Base-by-base conservation (phyloP, 371 early-diverging fungal species). In the Cladochytrium tenue region DNA sequence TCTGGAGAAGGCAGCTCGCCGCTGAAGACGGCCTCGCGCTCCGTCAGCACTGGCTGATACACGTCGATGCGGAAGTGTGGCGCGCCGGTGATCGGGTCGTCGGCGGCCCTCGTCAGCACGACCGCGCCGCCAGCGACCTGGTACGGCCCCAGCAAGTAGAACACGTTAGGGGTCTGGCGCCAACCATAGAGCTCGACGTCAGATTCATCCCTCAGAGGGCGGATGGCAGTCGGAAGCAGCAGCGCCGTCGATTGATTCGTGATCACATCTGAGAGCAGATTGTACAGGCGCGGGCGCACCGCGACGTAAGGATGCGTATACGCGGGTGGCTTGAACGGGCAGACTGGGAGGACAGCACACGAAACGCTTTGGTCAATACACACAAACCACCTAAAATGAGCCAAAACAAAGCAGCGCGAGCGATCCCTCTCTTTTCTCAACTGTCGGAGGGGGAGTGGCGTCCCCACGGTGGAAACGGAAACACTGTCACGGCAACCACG, bases 21-120 rank as follows among this genome's bases (percentile, higher is more conserved):
- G 2, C 43, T 58, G 58, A 77, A 77, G 13, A 73, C 65, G 2
- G 51, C 52, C 51, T 77, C 72, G 32, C 77, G 71, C 60, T 74
- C 63, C 20, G 69, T 56, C 57, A 67, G 72, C 4, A 56, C 53
- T 20, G 74, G 74, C 33, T 74, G 64, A 64, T 72, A 74, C n/a
- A 77, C 31, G 5, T 53, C 27, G 26, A 74, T 56, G 32, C 60
- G 31, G 58, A 73, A 63, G 3, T 31, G n/a, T 50, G 50, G 50
- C 25, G 32, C 32, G 27, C 31, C 53, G 35, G 53, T 55, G 0
- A 5, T 7, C 26, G 56, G 51, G 43, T 32, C 34, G 30, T 33
- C 34, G 7, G 3, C 5, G n/a, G 26, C 52, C 5, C 33, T 43
- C 25, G 63, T 51, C 20, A 76, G 52, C 10, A 59, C 51, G 27